Evolutionary conservation across 2,329 filamentous ascomycete genomes (phyloP).

Genomic region (Diaporthe humulicola): DNA sequence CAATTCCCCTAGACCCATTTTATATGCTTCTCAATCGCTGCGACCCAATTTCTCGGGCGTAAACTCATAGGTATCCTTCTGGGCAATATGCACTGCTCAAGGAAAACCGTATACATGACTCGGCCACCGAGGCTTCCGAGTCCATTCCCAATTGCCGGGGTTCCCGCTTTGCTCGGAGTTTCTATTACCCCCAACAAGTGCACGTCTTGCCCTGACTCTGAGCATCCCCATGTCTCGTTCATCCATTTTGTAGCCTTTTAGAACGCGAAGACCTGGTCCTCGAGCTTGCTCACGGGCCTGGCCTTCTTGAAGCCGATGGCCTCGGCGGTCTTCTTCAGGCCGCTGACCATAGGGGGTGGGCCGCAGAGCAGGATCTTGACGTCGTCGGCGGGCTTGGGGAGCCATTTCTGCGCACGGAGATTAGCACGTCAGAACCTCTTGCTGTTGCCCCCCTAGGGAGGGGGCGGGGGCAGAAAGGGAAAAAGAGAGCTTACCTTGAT

Average conservation of each 20-base stretch:
- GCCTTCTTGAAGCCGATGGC: slow-evolving; percentile 92
- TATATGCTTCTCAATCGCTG: neutral
- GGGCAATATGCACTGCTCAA: neutral
- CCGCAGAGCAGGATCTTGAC: slow-evolving; percentile 96
- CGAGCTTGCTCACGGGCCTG: slow-evolving; percentile 94
- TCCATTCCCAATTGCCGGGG: neutral
- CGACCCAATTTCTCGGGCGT: neutral
- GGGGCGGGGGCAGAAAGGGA: no score
- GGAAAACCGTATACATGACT: slow-evolving; percentile 10
- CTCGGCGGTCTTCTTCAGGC: slow-evolving; percentile 96
- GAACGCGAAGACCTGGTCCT: slow-evolving; percentile 99
- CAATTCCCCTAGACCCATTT: neutral
- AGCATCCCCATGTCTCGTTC: no score
- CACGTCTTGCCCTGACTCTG: neutral
- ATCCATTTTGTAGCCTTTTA: slow-evolving; percentile 52
- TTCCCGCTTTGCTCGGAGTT: neutral
- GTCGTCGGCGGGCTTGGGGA: slow-evolving; percentile 86
- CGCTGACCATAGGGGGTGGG: slow-evolving; percentile 95
- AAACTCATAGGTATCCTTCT: neutral
- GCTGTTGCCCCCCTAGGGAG: no score
- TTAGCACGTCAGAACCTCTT: neutral
- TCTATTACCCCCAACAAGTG: neutral
- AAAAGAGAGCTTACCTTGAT: slow-evolving; percentile 72
- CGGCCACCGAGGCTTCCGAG: slow-evolving; percentile 1
- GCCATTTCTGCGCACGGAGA: slow-evolving; percentile 69